Evolutionary conservation across 2,329 filamentous ascomycete genomes (phyloP), one percentile per base, ranked within the genome.

Genomic region (Trichoderma harzianum): DNA sequence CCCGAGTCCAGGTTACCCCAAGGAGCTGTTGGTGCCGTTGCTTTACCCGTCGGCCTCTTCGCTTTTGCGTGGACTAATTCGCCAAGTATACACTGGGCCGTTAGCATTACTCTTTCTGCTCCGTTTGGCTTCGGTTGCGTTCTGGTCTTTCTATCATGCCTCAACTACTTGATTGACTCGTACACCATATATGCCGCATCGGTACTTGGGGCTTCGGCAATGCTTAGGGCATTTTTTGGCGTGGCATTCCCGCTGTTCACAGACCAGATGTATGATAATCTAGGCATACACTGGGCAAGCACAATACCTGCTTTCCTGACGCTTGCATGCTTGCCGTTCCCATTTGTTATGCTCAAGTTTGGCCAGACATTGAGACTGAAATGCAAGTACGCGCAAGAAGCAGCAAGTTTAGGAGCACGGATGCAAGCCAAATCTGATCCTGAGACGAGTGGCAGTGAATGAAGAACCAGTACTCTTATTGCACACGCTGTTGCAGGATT

Each of bases 201-300:
- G 21, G 64, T 66, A 2, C 24, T 66, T 26, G 30, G 47, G 32
- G 64, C 64, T 26, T 24, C 64, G 21, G 64, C 64, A 14, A 66
- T 66, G 64, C 64, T 66, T 8, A 66, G 47, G 34, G 47, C 64
- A 21, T 66, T 57, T n/a, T 57, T 66, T 16, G 47, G 64, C 51
- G 55, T 55, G 24, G 64, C 64, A 5, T 57, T 55, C 30, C 64
- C 64, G 2, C 47, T 66, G 0, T 66, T 66, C 16, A 36, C 63
- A n/a, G 32, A 55, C 21, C 47, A 66, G 14, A 57, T 57, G 64
- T 57, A 66, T 21, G 16, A 21, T 6, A 39, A 39, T 10, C 34
- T 66, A 5, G 47, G 47, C 8, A 66, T 57, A 10, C 47, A 57
- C 14, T 66, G 47, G 47, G 30, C 64, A 26, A 57, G 47, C 12